A percentile compares a stretch with the other conserved stretches of the same genome.
These are phyloP conservation scores for Erythrophleum fordii DNA, from an alignment of 306 rosid species.

Conservation along the genomic window DNA sequence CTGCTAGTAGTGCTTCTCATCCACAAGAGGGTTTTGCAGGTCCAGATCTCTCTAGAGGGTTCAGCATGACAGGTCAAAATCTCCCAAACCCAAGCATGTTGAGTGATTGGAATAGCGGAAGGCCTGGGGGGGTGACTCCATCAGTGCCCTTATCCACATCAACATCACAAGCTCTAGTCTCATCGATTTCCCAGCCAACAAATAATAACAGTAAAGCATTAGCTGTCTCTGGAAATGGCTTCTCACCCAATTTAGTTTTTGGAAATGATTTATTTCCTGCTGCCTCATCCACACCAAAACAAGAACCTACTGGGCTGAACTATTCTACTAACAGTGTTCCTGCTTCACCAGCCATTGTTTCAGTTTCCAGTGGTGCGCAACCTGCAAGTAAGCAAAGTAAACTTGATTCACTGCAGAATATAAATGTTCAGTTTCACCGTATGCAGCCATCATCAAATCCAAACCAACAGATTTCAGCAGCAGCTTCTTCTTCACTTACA, in stretches of 20 bases:
- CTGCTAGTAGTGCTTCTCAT: conserved; percentile 46
- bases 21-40: conserved; percentile 60
- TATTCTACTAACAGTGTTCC: conserved; percentile 56
- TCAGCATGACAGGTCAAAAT: conserved; percentile 50
- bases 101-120: conserved; percentile 71
- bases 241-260: conserved; percentile 55
- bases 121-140: conserved; percentile 64
- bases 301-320: conserved; percentile 56
- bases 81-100: conserved; percentile 55
- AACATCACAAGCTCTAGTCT: conserved; percentile 48
- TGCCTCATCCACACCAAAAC: conserved; percentile 53
- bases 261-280: conserved; percentile 64
- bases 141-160: conserved; percentile 50
- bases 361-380: conserved; percentile 67
- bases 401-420: conserved; percentile 69
- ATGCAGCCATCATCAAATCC: conserved; percentile 56
- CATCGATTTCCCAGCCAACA: conserved; percentile 59
- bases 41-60: conserved; percentile 51
- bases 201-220: conserved; percentile 51
- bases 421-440: conserved; percentile 58
- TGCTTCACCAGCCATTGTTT: conserved; percentile 52
- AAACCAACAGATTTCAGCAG: conserved; percentile 60
- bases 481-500: conserved; percentile 56
- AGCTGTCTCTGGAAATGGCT: conserved; percentile 79
- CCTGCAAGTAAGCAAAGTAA: conserved; percentile 57